Evolutionary conservation across 192 early-diverging fungal species (phyloP).

Genomic region (Paraglomus occultum): DNA sequence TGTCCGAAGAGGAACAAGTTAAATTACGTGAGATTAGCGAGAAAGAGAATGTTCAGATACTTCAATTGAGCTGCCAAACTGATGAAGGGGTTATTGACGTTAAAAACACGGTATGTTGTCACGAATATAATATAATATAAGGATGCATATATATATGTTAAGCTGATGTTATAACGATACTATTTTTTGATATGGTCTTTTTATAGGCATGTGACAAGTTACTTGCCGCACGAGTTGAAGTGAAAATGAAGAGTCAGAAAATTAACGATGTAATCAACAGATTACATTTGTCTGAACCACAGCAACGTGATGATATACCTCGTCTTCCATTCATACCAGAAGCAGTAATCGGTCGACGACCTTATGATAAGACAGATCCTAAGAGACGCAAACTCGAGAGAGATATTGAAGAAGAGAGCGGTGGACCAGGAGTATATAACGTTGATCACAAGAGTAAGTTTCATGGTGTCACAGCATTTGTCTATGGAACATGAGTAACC

Average conservation of each 20-base stretch:
- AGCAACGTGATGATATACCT: conserved; percentile 77
- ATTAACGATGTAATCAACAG: conserved; percentile 92
- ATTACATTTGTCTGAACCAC: conserved; percentile 91
- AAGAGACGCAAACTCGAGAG: conserved; percentile 80
- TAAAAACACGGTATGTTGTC: conserved; percentile 56
- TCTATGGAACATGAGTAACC: background rate
- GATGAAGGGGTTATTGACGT: conserved; percentile 98
- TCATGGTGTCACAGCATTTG: background rate
- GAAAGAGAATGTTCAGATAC: conserved; percentile 66
- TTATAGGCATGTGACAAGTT: conserved; percentile 85
- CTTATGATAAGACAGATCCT: conserved; percentile 80
- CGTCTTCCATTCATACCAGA: conserved; percentile 86
- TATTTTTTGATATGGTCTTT: background rate
- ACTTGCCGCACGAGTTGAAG: conserved; percentile 87
- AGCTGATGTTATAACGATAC: background rate
- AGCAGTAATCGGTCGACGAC: conserved; percentile 60
- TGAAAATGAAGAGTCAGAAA: conserved; percentile 91
- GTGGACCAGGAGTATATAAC: conserved; percentile 96
- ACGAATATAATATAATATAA: too few species aligned
- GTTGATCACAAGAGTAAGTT: conserved; percentile 85
- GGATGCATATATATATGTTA: background rate
- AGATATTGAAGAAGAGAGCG: conserved; percentile 85
- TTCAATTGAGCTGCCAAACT: conserved; percentile 86
- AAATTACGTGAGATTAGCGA: conserved; percentile 73
- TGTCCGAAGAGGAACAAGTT: conserved; percentile 66